Conservation (phyloP, 257 asterid genomes). For the Jaltomata sinuosa region DNA sequence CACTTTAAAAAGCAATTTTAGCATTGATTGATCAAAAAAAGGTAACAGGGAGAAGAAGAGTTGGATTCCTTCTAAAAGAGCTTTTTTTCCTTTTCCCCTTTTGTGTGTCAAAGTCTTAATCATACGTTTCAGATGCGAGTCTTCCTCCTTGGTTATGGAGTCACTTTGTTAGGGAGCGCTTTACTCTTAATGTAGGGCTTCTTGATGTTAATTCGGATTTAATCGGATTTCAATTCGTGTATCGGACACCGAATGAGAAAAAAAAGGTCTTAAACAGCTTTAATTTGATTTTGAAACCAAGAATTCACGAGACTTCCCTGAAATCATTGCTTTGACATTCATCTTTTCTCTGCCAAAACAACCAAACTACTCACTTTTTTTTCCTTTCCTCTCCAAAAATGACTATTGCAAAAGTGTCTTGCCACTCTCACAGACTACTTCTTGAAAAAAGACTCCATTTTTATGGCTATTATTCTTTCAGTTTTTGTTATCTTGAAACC, state of each 20-base stretch:
- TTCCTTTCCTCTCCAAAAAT: slow-evolving; percentile 14
- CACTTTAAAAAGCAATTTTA: slow-evolving; percentile 7
- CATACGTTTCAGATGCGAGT: no score
- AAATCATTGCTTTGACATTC: slow-evolving; percentile 16
- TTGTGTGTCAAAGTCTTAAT: no score
- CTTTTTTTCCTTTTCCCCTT: no score
- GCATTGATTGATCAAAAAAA: slow-evolving; percentile 19
- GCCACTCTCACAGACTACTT: slow-evolving; percentile 20
- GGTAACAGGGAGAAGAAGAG: slow-evolving; percentile 7
- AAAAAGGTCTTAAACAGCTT: no score
- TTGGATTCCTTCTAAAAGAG: slow-evolving; percentile 13
- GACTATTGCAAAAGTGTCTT: slow-evolving; percentile 11
- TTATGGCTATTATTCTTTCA: neutral
- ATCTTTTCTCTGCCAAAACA: slow-evolving; percentile 5
- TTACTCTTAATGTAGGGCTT: no score
- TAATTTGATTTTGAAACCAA: slow-evolving; percentile 13
- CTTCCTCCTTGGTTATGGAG: no score
- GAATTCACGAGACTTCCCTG: slow-evolving; percentile 37
- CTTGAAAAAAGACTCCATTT: slow-evolving; percentile 10
- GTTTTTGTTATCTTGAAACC: slow-evolving; percentile 5
- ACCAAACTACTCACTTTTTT: neutral
- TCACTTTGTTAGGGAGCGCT: no score
- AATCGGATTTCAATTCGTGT: no score
- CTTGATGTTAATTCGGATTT: no score
- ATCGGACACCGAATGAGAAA: no score